Evolutionary conservation across 1,139 yeast species (phyloP), one percentile per base, ranked within the genome.

Genomic region (Nakaseomyces kungkrabaensis): DNA sequence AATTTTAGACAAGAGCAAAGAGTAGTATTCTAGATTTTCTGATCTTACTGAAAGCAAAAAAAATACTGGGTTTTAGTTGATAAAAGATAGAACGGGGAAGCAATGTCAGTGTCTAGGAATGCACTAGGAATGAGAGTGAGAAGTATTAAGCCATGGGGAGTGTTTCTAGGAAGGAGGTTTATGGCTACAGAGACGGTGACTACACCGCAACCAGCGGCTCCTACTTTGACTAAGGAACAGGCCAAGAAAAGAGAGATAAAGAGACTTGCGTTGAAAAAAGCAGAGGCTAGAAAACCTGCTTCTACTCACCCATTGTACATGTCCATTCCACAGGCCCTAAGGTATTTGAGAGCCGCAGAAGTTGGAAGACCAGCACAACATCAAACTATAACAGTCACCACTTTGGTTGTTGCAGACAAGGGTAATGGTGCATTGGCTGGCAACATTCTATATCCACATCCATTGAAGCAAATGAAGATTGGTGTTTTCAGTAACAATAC

Each of bases 291-390:
- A 45, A 54, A 52, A 38, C 74, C 79, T 1, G 78, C 85, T 1
- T 65, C 66, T 45, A 59, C 65, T 22, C 77, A 76, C 52, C 87
- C 89, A 1, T 71, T 85, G 48, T 84, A 81, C 63, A 81, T 86
- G 84, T 82, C 80, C 45, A 74, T 87, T 10, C 78, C 86, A 10
- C 68, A 72, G 24, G 97, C 97, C 1, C 68, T 89, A 66, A 76
- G 84, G 61, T 89, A 82, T 62, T 66, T 92, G 51, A 75, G 97
- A 56, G 96, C 97, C 0, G 80, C 90, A 4, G 96, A 89, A 67
- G 95, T 88, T 5, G 97, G 97, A 4, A 80, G 85, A 60, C 80
- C 92, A 2, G 71, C 77, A 4, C 69, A 73, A 26, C 81, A 82
- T 57, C 80, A 92, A 32, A 84, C 90, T 37, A 73, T 90, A 43